Evolutionary conservation across 2,329 filamentous ascomycete species (phyloP).

Genomic region (Diplodia scrobiculata): DNA sequence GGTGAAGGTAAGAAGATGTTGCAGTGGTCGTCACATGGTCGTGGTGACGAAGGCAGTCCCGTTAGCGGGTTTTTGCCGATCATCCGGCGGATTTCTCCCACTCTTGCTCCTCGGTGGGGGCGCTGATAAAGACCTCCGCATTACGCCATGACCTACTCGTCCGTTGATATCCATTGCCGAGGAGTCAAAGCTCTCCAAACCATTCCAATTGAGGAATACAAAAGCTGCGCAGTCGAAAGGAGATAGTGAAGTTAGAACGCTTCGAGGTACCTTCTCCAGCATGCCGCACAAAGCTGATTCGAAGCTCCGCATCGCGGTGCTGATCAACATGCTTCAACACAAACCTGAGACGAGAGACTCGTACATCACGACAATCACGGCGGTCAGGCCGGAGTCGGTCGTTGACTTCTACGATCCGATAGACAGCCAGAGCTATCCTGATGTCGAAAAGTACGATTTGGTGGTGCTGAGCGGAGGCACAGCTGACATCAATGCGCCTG

Average conservation of each 20-base stretch:
- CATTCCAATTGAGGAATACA: neutral
- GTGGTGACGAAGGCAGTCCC: neutral
- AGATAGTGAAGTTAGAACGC: neutral
- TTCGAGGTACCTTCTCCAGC: neutral
- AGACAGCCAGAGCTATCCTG: slow-evolving; percentile 17
- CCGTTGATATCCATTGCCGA: neutral
- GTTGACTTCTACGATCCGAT: slow-evolving; percentile 28
- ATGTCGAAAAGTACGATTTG: slow-evolving; percentile 10
- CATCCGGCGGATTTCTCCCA: slow-evolving; percentile 10
- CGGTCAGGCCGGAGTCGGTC: neutral
- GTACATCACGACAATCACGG: neutral
- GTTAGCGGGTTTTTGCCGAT: slow-evolving; percentile 4
- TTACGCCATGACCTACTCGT: slow-evolving; percentile 6
- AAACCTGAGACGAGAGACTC: slow-evolving; percentile 11
- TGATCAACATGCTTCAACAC: slow-evolving; percentile 6
- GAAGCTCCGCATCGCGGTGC: slow-evolving; percentile 19
- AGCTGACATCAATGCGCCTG: slow-evolving; percentile 27
- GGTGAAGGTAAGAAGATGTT: neutral
- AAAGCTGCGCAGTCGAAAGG: neutral
- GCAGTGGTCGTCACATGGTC: neutral
- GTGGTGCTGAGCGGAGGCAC: slow-evolving; percentile 25
- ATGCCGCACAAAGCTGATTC: slow-evolving; percentile 17
- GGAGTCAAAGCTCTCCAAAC: neutral
- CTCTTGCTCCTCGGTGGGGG: slow-evolving; percentile 14
- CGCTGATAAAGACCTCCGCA: slow-evolving; percentile 21